Conservation (phyloP, 352 stramenopile genomes). For the Pythium scleroteichum region DNA sequence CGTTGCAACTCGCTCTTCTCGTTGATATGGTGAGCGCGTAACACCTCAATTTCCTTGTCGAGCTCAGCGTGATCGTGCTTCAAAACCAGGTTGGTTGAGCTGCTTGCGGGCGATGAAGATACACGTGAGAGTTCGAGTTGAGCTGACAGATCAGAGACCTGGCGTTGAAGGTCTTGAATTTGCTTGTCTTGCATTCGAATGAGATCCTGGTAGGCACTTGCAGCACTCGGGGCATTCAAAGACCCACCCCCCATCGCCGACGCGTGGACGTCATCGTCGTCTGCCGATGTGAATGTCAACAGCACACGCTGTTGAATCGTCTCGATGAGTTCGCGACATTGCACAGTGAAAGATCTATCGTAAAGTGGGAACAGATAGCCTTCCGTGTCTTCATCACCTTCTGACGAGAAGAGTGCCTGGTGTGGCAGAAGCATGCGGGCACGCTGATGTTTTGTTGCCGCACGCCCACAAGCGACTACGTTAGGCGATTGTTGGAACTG, state of each 20-base stretch:
- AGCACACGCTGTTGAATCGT: slow-evolving; percentile 69
- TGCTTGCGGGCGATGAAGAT: not conserved
- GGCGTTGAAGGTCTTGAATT: slow-evolving; percentile 52
- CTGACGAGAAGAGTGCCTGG: slow-evolving; percentile 29
- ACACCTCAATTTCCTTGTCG: not conserved
- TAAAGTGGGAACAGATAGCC: slow-evolving; percentile 71
- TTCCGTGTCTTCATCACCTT: slow-evolving; percentile 25
- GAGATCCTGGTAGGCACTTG: slow-evolving; percentile 71
- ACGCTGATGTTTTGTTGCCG: slow-evolving; percentile 39
- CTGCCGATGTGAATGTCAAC: slow-evolving; percentile 53
- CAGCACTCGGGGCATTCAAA: slow-evolving; percentile 25
- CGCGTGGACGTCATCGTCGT: slow-evolving; percentile 19
- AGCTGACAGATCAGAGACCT: slow-evolving; percentile 28
- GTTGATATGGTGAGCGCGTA: slow-evolving; percentile 15
- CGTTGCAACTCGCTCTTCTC: slow-evolving; percentile 39
- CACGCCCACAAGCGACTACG: slow-evolving; percentile 44
- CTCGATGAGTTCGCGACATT: slow-evolving; percentile 51
- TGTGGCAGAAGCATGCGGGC: slow-evolving; percentile 42
- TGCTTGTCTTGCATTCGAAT: slow-evolving; percentile 83
- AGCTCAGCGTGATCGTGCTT: not conserved
- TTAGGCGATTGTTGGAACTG: slow-evolving; percentile 61
- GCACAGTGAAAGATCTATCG: slow-evolving; percentile 54
- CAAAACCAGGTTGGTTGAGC: not conserved
- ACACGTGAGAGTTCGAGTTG: not conserved
- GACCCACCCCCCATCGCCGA: slow-evolving; percentile 7